Evolutionary conservation across 306 rosid genomes (phyloP), one percentile per base, ranked within the genome.

Genomic region (Quercus aquifolioides): DNA sequence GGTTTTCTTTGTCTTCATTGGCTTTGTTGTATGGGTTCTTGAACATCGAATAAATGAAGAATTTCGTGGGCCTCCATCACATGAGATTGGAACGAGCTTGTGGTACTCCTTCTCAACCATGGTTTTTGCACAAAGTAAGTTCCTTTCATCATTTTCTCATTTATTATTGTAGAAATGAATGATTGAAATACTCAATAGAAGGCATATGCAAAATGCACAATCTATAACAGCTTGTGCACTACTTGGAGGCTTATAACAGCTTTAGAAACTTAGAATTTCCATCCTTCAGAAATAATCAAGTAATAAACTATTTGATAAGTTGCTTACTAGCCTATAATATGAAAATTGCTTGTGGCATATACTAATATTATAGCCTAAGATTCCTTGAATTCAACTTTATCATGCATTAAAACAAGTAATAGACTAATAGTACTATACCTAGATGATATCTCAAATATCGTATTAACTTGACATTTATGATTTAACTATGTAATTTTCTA

Each of bases 21-120:
- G 82, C 0, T 60, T 85, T 64, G 86, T 79, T 0, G 84, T 87
- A 17, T 87, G 88, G 91, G 78, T 84, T 55, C 83, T 89, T 13
- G 88, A 87, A 57, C 93, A 87, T 60, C 77, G 85, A 25, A 58
- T 79, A 4, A 89, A 89, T 3, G 59, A 83, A 4, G 80, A 83
- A 2, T 87, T 85, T 10, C 58, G 80, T 0, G 91, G 89, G 17
- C 54, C 80, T 54, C 77, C 71, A 1, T n/a, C 70, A 0, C 52
- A 79, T 54, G 88, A 81, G 65, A 14, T 89, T 18, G 81, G 84
- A 31, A 85, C 84, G 2, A 64, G 85, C 72, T 30, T 87, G 9
- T 87, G 85, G 88, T 84, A 81, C 64, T 84, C 88, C 23, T 84
- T 87, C 76, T 87, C 88, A 3, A 81, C 80, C 12, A 51, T 84